phyloP scores from a whole-genome alignment of 345 rosid genomes.

The Xanthoceras sorbifolium region DNA sequence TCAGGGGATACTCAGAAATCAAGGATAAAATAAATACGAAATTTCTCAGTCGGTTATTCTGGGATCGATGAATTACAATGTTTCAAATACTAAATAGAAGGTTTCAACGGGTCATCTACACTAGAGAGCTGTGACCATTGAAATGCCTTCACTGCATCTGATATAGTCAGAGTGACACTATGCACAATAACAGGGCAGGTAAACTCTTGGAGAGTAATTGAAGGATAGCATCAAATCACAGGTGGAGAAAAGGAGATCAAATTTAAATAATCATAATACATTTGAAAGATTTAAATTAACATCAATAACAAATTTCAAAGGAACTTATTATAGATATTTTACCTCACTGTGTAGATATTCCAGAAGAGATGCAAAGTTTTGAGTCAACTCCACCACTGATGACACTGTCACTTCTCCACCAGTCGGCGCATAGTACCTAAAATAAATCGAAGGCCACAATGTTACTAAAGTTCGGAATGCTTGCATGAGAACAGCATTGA shows the following conservation, averaged over 20 bases:
- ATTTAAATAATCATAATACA: not conserved
- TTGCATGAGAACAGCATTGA: not conserved
- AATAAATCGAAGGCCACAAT: constrained; percentile 11
- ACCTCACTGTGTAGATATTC: constrained; percentile 57
- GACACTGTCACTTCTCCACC: constrained; percentile 90
- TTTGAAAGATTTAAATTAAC: not conserved
- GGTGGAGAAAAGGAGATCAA: not conserved
- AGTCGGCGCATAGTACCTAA: constrained; percentile 90
- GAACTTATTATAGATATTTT: constrained; percentile 3
- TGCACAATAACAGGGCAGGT: not conserved
- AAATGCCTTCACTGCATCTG: not conserved
- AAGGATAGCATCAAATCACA: not conserved
- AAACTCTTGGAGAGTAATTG: not conserved
- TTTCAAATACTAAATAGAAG: too few species aligned
- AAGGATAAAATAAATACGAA: too few species aligned
- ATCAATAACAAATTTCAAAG: not conserved
- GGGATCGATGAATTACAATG: too few species aligned
- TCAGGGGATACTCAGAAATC: not conserved
- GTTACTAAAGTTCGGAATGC: not conserved
- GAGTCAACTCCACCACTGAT: constrained; percentile 92
- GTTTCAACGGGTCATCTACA: too few species aligned
- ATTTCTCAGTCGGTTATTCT: too few species aligned
- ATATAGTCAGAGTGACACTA: not conserved
- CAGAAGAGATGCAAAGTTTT: constrained; percentile 74
- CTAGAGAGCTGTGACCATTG: too few species aligned